These are phyloP conservation scores for Solanum rostratum DNA, from an alignment of 257 asterid species.

Conservation along the genomic window DNA sequence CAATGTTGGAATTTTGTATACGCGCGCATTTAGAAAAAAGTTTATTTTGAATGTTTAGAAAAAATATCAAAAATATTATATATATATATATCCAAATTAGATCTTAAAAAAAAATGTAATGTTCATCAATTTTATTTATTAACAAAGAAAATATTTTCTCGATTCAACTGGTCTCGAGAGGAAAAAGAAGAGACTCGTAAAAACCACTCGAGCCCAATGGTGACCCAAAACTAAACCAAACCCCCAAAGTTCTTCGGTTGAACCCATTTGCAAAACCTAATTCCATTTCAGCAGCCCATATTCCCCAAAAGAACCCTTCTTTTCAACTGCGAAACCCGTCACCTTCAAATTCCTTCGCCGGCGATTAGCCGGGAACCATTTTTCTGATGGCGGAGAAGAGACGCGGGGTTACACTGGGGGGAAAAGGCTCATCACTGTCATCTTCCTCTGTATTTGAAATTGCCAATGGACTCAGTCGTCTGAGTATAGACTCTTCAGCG, in stretches of 20 bases:
- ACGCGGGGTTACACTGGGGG: slow-evolving; percentile 46
- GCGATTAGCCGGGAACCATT: background rate
- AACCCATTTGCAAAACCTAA: background rate
- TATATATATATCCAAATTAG: no score
- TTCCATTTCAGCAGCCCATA: background rate
- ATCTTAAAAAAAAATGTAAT: no score
- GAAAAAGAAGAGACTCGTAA: background rate
- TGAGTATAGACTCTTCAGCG: slow-evolving; percentile 45
- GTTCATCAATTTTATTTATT: no score
- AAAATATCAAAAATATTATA: no score
- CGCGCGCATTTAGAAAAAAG: no score
- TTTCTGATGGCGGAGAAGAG: slow-evolving; percentile 17
- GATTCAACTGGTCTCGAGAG: no score
- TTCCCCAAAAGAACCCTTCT: background rate
- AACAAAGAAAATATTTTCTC: no score
- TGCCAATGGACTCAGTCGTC: slow-evolving; percentile 29
- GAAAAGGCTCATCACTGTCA: slow-evolving; percentile 46
- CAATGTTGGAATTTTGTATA: no score
- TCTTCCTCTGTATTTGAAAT: slow-evolving; percentile 43
- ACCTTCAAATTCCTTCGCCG: background rate
- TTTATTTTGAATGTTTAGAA: background rate
- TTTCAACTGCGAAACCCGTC: background rate
- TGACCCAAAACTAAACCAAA: background rate
- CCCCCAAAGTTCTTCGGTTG: no score
- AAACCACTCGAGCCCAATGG: background rate